Conservation (phyloP, 2,329 filamentous ascomycete genomes). For the Paecilomyces variotii region DNA sequence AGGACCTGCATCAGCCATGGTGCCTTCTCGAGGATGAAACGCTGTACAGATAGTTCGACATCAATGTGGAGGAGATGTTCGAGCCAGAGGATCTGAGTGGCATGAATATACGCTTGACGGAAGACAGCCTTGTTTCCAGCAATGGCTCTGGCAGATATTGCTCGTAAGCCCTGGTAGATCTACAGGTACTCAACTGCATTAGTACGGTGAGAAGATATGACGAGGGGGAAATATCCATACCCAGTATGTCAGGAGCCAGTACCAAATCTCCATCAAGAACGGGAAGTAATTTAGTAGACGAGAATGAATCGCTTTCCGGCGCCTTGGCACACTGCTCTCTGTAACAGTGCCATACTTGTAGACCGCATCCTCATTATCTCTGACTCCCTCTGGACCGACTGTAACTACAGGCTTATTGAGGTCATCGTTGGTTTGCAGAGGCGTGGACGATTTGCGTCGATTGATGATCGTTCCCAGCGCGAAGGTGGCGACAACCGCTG, state of each 20-base stretch:
- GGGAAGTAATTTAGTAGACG: conserved; percentile 17
- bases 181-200: conserved; percentile 1
- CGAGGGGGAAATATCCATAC: conserved; percentile 8
- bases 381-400: background rate
- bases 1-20: conserved; percentile 33
- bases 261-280: conserved; percentile 25
- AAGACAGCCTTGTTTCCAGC: conserved; percentile 32
- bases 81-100: conserved; percentile 32
- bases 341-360: background rate
- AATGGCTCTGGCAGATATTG: conserved; percentile 36
- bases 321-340: background rate
- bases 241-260: conserved; percentile 26
- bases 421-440: background rate
- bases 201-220: background rate
- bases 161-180: conserved; percentile 39
- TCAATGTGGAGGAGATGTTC: conserved; percentile 32
- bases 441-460: background rate
- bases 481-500: background rate
- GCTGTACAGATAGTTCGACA: conserved; percentile 35
- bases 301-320: background rate
- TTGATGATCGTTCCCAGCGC: background rate
- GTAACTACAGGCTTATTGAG: background rate
- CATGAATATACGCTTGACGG: conserved; percentile 31
- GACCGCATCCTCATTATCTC: background rate
- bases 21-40: conserved; percentile 28